Percentiles rank a stretch among this genome's conserved stretches.
phyloP scores from a whole-genome alignment of 495 filamentous ascomycete genomes.

The Opeltia flavorubescens region DNA sequence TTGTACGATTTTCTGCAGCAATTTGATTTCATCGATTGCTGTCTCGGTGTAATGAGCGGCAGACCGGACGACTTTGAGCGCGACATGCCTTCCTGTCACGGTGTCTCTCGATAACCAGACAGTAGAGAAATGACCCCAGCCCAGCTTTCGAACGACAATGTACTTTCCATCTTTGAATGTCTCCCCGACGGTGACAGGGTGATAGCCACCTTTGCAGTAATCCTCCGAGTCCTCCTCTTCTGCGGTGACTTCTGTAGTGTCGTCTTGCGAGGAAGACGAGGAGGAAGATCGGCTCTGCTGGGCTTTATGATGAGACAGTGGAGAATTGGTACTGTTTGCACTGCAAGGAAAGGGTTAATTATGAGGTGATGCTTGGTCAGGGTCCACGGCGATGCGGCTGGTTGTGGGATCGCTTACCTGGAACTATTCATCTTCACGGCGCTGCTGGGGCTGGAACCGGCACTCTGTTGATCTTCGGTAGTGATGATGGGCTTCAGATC shows the following conservation, averaged over 20 bases:
- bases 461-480: slow-evolving; percentile 42
- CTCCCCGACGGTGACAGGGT: slow-evolving; percentile 85
- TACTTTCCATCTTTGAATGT: slow-evolving; percentile 97
- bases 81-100: slow-evolving; percentile 82
- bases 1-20: slow-evolving; percentile 89
- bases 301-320: slow-evolving; percentile 32
- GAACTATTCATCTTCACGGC: slow-evolving; percentile 32
- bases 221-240: slow-evolving; percentile 98
- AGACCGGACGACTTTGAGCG: slow-evolving; percentile 92
- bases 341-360: slow-evolving; percentile 14
- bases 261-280: slow-evolving; percentile 66
- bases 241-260: slow-evolving; percentile 81
- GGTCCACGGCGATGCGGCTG: background rate
- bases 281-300: slow-evolving; percentile 57
- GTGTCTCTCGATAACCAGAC: slow-evolving; percentile 96
- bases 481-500: slow-evolving; percentile 86
- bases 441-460: slow-evolving; percentile 24
- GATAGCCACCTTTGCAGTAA: slow-evolving; percentile 97
- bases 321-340: slow-evolving; percentile 27
- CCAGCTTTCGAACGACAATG: slow-evolving; percentile 89
- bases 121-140: slow-evolving; percentile 98
- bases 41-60: slow-evolving; percentile 98
- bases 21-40: slow-evolving; percentile 96
- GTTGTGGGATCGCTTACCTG: slow-evolving; percentile 29
- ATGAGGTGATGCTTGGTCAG: slow-evolving; percentile 3